Percentiles rank a stretch among this genome's conserved stretches.
Conservation (phyloP, 139 green algal species). For the Volvox reticuliferus region DNA sequence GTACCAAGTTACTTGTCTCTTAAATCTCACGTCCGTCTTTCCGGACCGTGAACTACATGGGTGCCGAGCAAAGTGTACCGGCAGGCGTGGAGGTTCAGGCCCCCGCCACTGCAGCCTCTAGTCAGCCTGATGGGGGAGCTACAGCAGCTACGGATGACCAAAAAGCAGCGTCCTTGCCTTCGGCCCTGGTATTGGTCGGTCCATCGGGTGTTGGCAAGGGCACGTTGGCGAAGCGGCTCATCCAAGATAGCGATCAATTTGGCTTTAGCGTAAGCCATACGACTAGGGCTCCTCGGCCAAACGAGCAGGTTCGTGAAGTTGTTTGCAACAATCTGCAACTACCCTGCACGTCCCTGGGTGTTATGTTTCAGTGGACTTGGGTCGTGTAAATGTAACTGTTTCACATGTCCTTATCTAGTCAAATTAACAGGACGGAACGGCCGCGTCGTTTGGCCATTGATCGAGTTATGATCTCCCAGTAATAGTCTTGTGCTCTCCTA, state of each 20-base stretch:
- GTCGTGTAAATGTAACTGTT: no score
- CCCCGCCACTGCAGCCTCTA: neutral
- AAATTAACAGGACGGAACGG: no score
- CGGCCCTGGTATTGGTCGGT: slow-evolving; percentile 83
- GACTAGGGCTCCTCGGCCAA: slow-evolving; percentile 72
- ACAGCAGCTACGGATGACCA: neutral
- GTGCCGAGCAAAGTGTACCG: slow-evolving; percentile 37
- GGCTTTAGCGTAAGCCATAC: slow-evolving; percentile 90
- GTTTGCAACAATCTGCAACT: neutral
- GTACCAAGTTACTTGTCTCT: no score
- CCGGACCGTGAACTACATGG: neutral
- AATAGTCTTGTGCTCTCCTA: neutral
- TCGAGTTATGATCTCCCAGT: neutral
- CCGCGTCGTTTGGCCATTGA: neutral
- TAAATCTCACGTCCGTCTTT: no score
- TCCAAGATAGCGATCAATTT: slow-evolving; percentile 67
- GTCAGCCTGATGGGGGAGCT: neutral
- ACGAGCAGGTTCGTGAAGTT: slow-evolving; percentile 44
- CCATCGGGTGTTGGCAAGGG: slow-evolving; percentile 92
- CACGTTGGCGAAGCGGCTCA: slow-evolving; percentile 82
- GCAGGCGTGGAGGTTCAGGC: slow-evolving; percentile 17
- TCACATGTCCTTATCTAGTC: no score
- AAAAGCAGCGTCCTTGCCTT: neutral
- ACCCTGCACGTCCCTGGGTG: slow-evolving; percentile 3
- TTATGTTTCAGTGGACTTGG: no score